A percentile compares a stretch with the other conserved stretches of the same genome.
These are phyloP conservation scores for Coelastrella sp. DNA, from an alignment of 139 green algal species.

Conservation along the genomic window DNA sequence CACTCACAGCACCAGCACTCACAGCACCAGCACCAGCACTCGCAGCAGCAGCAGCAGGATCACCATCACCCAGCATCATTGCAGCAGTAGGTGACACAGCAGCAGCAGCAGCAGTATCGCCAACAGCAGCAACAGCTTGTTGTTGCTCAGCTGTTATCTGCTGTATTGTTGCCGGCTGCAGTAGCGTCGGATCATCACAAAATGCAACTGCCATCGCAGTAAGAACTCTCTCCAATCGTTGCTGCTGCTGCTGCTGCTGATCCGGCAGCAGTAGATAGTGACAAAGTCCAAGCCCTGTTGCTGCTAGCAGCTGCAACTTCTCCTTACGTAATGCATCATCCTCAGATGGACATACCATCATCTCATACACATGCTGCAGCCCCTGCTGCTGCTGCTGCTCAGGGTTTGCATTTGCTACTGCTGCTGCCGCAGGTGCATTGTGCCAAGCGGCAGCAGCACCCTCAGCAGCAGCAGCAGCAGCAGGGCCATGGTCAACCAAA, in stretches of 20 bases:
- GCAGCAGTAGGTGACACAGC: conserved; percentile 23
- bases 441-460: too few relatives aligned
- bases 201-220: background rate
- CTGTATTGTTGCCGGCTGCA: background rate
- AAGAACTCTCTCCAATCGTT: background rate
- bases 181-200: conserved; percentile 7
- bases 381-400: conserved; percentile 15
- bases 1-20: too few relatives aligned
- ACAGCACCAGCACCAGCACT: too few relatives aligned
- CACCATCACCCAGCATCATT: background rate
- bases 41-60: background rate
- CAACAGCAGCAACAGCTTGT: background rate
- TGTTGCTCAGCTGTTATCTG: conserved; percentile 16
- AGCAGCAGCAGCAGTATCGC: background rate
- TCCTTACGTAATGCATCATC: background rate
- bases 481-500: background rate
- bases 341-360: conserved; percentile 9
- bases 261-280: conserved; percentile 15
- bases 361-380: conserved; percentile 25
- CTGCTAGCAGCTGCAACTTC: conserved; percentile 40
- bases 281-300: background rate
- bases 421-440: too few relatives aligned
- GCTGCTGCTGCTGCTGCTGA: conserved; percentile 24
- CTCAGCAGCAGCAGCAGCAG: background rate
- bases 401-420: background rate